These are phyloP conservation scores for Monosporozyma solicola DNA, from an alignment of 805 yeast genomes.

Conservation along the genomic window DNA sequence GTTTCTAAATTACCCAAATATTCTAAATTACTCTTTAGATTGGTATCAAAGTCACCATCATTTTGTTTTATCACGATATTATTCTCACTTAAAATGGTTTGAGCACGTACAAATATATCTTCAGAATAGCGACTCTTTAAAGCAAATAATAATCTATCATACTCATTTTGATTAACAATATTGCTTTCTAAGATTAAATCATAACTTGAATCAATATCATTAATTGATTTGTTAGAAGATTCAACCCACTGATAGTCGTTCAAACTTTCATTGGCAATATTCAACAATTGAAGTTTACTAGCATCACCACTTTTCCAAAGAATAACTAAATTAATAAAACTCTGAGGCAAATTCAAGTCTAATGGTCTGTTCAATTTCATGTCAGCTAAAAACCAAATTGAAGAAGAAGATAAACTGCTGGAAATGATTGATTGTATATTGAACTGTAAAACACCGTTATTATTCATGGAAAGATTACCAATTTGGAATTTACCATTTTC, in stretches of 20 bases:
- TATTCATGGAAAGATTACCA: slow-evolving; percentile 24
- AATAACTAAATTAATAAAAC: slow-evolving; percentile 31
- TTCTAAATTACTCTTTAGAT: slow-evolving; percentile 20
- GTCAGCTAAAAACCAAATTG: slow-evolving; percentile 28
- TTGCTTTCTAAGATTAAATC: slow-evolving; percentile 38
- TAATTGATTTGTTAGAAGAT: slow-evolving; percentile 18
- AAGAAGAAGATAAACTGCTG: slow-evolving; percentile 21
- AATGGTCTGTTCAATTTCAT: slow-evolving; percentile 19
- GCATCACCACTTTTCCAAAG: slow-evolving; percentile 61
- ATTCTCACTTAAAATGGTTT: slow-evolving; percentile 22
- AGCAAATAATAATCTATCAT: slow-evolving; percentile 34
- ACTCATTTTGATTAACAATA: slow-evolving; percentile 30
- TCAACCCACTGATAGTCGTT: slow-evolving; percentile 22
- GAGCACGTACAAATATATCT: slow-evolving; percentile 41
- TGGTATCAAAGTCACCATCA: slow-evolving; percentile 21
- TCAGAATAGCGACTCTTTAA: slow-evolving; percentile 45
- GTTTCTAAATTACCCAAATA: slow-evolving; percentile 66
- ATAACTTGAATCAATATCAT: slow-evolving; percentile 32
- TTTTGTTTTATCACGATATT: slow-evolving; percentile 15
- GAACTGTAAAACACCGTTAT: slow-evolving; percentile 10
- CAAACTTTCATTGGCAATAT: slow-evolving; percentile 21
- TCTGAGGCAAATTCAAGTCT: slow-evolving; percentile 11
- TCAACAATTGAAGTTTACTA: slow-evolving; percentile 35
- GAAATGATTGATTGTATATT: slow-evolving; percentile 11
- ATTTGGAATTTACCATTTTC: slow-evolving; percentile 37